A percentile compares a stretch with the other conserved stretches of the same genome.
Conservation (phyloP, 257 asterid genomes). For the Nicotiana benthamiana region DNA sequence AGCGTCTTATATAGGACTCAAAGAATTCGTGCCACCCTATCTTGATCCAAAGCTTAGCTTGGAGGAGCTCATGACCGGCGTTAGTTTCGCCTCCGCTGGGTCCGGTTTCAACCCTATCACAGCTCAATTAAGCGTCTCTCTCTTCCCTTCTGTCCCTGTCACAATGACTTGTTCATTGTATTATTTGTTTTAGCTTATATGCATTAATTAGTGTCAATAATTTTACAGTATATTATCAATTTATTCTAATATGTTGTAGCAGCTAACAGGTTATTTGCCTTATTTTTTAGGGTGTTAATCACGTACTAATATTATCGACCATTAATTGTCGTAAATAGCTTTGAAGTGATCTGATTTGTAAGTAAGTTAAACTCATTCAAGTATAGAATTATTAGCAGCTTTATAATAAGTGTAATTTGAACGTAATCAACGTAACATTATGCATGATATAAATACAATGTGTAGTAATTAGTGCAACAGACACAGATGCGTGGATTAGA, state of each 20-base stretch:
- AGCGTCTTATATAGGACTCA: conserved; percentile 50
- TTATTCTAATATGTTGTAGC: too few relatives aligned
- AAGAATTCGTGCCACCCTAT: conserved; percentile 71
- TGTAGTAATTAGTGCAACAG: not conserved
- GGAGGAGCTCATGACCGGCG: conserved; percentile 69
- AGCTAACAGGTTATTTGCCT: too few relatives aligned
- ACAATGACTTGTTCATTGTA: too few relatives aligned
- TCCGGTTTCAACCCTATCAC: conserved; percentile 68
- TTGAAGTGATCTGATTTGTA: too few relatives aligned
- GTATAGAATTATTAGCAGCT: not conserved
- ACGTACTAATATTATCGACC: too few relatives aligned
- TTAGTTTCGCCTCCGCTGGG: conserved; percentile 67
- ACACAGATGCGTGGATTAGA: not conserved
- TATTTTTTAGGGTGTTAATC: too few relatives aligned
- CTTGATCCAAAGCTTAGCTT: conserved; percentile 47
- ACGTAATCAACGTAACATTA: not conserved
- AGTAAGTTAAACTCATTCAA: not conserved
- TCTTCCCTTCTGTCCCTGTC: not conserved
- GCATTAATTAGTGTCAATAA: not conserved
- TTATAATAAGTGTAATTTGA: not conserved
- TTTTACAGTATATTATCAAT: not conserved
- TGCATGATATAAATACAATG: not conserved
- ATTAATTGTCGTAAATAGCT: too few relatives aligned
- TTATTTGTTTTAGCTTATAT: not conserved
- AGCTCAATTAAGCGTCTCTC: conserved; percentile 25